phyloP scores from a whole-genome alignment of 148 eudicot species.

The Bassia scoparia region DNA sequence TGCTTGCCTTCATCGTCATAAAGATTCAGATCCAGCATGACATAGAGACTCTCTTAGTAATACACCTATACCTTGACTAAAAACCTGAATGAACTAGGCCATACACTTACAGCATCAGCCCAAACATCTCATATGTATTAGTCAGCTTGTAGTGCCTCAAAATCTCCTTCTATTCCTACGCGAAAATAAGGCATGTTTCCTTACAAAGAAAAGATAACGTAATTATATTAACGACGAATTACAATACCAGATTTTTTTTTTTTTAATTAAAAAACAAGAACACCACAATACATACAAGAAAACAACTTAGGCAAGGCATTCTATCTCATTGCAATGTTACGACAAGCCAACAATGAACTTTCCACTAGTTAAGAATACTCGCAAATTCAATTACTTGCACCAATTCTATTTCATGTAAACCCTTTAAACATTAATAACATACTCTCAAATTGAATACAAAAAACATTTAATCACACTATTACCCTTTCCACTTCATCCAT shows the following conservation, averaged over 20 bases:
- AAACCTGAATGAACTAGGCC: background rate
- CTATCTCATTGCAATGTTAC: background rate
- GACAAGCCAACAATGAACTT: no score
- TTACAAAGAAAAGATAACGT: constrained; percentile 29
- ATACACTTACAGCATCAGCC: background rate
- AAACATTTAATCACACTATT: no score
- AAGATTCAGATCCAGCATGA: background rate
- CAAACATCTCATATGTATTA: constrained; percentile 27
- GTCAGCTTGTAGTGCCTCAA: constrained; percentile 66
- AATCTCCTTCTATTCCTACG: constrained; percentile 79
- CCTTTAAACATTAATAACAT: background rate
- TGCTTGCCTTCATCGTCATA: background rate
- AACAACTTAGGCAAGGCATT: background rate
- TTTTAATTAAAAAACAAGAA: background rate
- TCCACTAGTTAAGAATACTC: no score
- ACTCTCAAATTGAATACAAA: background rate
- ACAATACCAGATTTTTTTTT: constrained; percentile 3
- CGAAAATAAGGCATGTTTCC: constrained; percentile 91
- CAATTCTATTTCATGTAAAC: no score
- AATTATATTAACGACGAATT: background rate
- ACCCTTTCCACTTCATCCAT: no score
- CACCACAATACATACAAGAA: background rate
- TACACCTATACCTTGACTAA: background rate
- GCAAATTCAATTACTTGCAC: no score
- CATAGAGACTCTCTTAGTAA: background rate